Evolutionary conservation across 1,139 yeast genomes (phyloP).

Genomic region (Blastobotrys elegans): DNA sequence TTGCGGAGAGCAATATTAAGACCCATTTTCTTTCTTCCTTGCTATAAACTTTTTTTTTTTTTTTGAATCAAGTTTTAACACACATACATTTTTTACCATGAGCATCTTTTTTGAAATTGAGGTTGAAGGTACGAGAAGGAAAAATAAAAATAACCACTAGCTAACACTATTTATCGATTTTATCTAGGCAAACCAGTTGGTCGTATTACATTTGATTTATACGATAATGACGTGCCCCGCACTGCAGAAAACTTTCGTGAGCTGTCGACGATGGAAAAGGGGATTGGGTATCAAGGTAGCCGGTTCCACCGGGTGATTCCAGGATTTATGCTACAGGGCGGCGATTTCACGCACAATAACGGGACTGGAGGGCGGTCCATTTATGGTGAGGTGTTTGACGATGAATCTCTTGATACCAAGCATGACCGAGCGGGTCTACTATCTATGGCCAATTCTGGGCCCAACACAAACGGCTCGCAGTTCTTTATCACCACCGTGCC

Average conservation of each 20-base stretch:
- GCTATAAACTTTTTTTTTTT: too few species aligned
- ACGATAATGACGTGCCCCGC: constrained; percentile 91
- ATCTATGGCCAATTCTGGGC: constrained; percentile 99
- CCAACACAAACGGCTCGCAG: constrained; percentile 99
- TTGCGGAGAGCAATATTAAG: too few species aligned
- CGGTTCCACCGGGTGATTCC: constrained; percentile 98
- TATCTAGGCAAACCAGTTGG: constrained; percentile 52
- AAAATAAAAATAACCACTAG: constrained; percentile 28
- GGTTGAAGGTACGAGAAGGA: constrained; percentile 46
- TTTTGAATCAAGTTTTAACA: too few species aligned
- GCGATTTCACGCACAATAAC: constrained; percentile 69
- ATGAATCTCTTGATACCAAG: constrained; percentile 83
- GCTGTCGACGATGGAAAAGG: constrained; percentile 94
- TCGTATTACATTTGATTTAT: constrained; percentile 74
- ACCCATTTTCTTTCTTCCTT: too few species aligned
- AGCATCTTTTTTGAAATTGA: constrained; percentile 73
- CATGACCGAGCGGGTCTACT: constrained; percentile 92
- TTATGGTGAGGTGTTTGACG: constrained; percentile 93
- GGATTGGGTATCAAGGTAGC: constrained; percentile 87
- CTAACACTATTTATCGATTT: constrained; percentile 41
- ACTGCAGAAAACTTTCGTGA: constrained; percentile 98
- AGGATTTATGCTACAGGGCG: constrained; percentile 98
- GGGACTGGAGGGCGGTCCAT: constrained; percentile 99
- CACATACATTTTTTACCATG: too few species aligned
- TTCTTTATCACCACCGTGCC: constrained; percentile 96